Evolutionary conservation across 73 alveolate species (phyloP).

Genomic region (Paramecium pentaurelia): DNA sequence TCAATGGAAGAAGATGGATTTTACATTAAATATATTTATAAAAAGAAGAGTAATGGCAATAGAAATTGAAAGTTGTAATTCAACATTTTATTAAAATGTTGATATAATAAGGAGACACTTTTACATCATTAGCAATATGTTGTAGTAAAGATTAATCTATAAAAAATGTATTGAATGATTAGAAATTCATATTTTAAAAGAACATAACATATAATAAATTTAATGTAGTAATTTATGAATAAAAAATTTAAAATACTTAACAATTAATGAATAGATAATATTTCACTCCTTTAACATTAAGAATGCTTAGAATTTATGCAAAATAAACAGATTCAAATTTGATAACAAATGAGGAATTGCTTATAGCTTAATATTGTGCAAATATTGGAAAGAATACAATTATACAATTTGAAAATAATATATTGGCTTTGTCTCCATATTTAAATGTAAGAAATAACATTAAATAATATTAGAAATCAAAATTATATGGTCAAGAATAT

Average conservation of each 20-base stretch:
- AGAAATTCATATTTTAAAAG: not conserved
- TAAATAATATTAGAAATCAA: not conserved
- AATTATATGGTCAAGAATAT: not conserved
- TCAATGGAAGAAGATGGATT: constrained; percentile 9
- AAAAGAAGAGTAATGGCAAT: not conserved
- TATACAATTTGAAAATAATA: not conserved
- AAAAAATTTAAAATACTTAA: not conserved
- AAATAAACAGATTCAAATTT: not conserved
- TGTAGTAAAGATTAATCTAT: not conserved
- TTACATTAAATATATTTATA: not conserved
- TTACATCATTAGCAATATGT: not conserved
- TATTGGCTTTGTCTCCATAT: not conserved
- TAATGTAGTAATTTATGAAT: not conserved
- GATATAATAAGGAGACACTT: not conserved
- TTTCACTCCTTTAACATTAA: not conserved
- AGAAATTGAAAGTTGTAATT: not conserved
- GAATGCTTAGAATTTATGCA: not conserved
- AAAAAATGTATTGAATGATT: not conserved
- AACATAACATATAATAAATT: not conserved
- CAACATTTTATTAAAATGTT: not conserved
- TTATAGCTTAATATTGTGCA: not conserved
- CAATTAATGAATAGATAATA: not conserved
- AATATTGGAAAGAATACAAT: not conserved
- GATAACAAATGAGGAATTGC: not conserved
- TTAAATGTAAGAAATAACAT: not conserved